phyloP scores from a whole-genome alignment of 805 yeast species.

The Metschnikowia amazonensis region DNA sequence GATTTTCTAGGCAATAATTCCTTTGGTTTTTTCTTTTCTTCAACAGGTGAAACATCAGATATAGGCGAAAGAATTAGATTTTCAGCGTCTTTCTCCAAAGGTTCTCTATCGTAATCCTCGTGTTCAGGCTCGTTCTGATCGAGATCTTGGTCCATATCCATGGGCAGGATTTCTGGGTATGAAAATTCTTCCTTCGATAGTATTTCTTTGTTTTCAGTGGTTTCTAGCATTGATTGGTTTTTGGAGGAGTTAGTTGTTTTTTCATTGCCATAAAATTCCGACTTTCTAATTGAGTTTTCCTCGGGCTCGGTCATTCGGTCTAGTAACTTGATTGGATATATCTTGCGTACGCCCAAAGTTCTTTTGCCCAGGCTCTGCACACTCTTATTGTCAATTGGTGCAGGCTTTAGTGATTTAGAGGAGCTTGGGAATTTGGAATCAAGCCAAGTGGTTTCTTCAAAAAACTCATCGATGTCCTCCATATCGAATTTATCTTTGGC shows the following conservation, averaged over 20 bases:
- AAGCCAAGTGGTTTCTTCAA: slow-evolving; percentile 37
- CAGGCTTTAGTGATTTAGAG: not conserved
- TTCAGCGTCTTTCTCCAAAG: not conserved
- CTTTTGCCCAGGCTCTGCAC: not conserved
- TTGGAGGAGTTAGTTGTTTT: not conserved
- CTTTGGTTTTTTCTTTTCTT: not conserved
- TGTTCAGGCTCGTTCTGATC: not conserved
- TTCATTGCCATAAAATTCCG: not conserved
- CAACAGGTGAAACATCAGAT: not conserved
- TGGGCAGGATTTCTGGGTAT: not conserved
- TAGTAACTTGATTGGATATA: slow-evolving; percentile 1
- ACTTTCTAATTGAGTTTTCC: not conserved
- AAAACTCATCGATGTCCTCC: slow-evolving; percentile 70
- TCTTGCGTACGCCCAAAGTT: slow-evolving; percentile 2
- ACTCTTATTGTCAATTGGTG: not conserved
- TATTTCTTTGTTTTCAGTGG: not conserved
- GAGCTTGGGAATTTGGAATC: not conserved
- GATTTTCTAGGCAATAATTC: not conserved
- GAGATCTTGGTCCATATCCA: slow-evolving; percentile 4
- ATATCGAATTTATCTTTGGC: slow-evolving; percentile 56
- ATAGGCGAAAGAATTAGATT: not conserved
- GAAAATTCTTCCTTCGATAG: not conserved
- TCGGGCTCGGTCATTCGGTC: slow-evolving; percentile 1
- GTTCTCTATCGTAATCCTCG: not conserved
- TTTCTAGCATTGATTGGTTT: not conserved